Evolutionary conservation across 1,139 yeast species (phyloP), one percentile per base, ranked within the genome.

Genomic region (Pichia terricola): DNA sequence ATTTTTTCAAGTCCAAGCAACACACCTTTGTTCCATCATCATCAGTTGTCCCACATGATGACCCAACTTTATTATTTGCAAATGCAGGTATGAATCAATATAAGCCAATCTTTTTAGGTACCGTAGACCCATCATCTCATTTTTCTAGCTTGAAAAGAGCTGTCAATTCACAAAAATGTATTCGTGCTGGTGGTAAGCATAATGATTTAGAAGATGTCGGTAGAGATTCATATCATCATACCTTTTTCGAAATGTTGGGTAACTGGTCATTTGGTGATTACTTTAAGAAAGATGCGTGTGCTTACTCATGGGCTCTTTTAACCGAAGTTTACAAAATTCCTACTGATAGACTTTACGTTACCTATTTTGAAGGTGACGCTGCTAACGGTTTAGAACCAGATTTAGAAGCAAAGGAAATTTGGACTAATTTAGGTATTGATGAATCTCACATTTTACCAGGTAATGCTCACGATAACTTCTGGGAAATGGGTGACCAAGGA

Each of bases 401-500:
- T 71, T 71, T 85, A 50, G 98, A 91, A 67, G 96, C 98, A 45
- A 85, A 84, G 63, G 70, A 83, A 55, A 69, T 79, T 52, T 91
- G 99, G 99, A 68, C 72, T 52, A 76, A 74, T 35, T 83, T 82
- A 37, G 99, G 99, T 54, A 95, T 91, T 47, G 75, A 80, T 32
- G 95, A 86, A 54, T 91, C 82, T 62, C 97, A 88, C 62, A 89
- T 91, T 55, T 70, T 91, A 54, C 95, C 96, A 27, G 99, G 98
- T 47, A 71, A 80, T 53, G 85, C 81, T 45, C 72, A 80, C 62
- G 99, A 91, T 64, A 91, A 91, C 69, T 91, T 91, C 66, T 91
- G 99, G 99, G 99, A 94, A 71, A 91, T 91, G 99, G 99, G 99
- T 56, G 99, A 94, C 62, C 97, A 89, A 69, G 99, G 99, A 53